phyloP scores from a whole-genome alignment of 2,329 filamentous ascomycete species.

The Polytolypa hystricis region DNA sequence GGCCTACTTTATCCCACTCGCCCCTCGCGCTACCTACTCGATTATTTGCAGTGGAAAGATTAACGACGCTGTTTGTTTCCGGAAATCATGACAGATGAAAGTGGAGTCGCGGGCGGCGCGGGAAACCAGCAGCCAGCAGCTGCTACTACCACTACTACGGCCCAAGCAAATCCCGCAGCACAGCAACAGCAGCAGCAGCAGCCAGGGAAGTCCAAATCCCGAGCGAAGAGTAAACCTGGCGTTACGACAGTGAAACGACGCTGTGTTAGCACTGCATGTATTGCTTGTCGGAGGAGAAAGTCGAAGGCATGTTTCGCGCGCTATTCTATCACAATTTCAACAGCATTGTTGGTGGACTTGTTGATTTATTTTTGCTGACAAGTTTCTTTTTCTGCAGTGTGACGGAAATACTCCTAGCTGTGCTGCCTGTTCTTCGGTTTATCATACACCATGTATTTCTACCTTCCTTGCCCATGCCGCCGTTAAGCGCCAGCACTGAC shows the following conservation, averaged over 20 bases:
- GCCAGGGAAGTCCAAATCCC: conserved; percentile 20
- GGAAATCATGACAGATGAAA: conserved; percentile 1
- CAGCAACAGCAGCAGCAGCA: too few species aligned
- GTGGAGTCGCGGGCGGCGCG: background rate
- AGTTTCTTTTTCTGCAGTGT: conserved; percentile 40
- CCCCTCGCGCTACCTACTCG: background rate
- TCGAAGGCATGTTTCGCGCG: conserved; percentile 52
- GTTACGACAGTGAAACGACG: conserved; percentile 47
- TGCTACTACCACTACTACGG: background rate
- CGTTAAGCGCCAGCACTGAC: background rate
- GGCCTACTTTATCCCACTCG: background rate
- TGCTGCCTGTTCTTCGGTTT: conserved; percentile 91
- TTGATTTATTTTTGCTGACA: background rate
- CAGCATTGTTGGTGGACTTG: background rate
- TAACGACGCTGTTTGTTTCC: too few species aligned
- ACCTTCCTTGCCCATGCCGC: background rate
- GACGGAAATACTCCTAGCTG: conserved; percentile 86
- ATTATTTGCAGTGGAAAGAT: background rate
- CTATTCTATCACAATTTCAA: background rate
- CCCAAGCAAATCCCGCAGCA: background rate
- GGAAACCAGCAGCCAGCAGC: background rate
- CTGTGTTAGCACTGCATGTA: conserved; percentile 75
- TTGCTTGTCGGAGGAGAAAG: conserved; percentile 68
- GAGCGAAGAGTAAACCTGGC: conserved; percentile 18
- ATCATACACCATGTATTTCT: conserved; percentile 39